Evolutionary conservation across 2,329 filamentous ascomycete species (phyloP).

Genomic region (Aureobasidium sp.): DNA sequence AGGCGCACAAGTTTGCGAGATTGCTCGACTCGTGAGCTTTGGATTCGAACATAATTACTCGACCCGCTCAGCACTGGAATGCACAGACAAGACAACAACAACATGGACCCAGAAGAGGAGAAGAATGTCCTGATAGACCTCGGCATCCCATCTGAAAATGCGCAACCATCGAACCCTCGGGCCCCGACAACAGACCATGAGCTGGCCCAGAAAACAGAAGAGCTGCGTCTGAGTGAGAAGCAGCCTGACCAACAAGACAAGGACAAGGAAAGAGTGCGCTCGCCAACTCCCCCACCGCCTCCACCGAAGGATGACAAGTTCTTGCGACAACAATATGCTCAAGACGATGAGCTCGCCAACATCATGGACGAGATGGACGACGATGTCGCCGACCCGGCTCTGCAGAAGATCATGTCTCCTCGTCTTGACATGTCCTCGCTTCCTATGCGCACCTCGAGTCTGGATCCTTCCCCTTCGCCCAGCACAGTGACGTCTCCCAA

Average conservation of each 20-base stretch:
- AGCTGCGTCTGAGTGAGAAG: slow-evolving; percentile 8
- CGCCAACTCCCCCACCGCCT: slow-evolving; percentile 27
- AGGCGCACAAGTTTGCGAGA: not conserved
- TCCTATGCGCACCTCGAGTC: slow-evolving; percentile 76
- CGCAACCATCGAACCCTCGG: not conserved
- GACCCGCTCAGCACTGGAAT: slow-evolving; percentile 4
- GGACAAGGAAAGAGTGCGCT: slow-evolving; percentile 16
- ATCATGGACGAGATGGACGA: slow-evolving; percentile 96
- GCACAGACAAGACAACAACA: not conserved
- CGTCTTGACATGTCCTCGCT: slow-evolving; percentile 76
- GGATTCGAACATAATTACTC: not conserved
- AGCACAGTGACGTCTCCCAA: not conserved
- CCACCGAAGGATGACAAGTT: slow-evolving; percentile 27
- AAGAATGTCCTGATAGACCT: slow-evolving; percentile 7
- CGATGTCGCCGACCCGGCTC: slow-evolving; percentile 50
- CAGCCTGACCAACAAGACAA: not conserved
- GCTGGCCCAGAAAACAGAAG: not conserved
- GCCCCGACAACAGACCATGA: not conserved
- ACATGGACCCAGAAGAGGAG: slow-evolving; percentile 2
- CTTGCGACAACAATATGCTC: slow-evolving; percentile 19
- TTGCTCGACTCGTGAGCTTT: not conserved
- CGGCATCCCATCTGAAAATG: slow-evolving; percentile 3
- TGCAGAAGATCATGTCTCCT: slow-evolving; percentile 87
- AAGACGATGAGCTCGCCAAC: slow-evolving; percentile 69
- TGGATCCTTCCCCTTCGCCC: slow-evolving; percentile 52